Percentiles rank a stretch among this genome's conserved stretches.
These are phyloP conservation scores for Aspergillus hancockii DNA, from an alignment of 495 filamentous ascomycete species.

Conservation along the genomic window DNA sequence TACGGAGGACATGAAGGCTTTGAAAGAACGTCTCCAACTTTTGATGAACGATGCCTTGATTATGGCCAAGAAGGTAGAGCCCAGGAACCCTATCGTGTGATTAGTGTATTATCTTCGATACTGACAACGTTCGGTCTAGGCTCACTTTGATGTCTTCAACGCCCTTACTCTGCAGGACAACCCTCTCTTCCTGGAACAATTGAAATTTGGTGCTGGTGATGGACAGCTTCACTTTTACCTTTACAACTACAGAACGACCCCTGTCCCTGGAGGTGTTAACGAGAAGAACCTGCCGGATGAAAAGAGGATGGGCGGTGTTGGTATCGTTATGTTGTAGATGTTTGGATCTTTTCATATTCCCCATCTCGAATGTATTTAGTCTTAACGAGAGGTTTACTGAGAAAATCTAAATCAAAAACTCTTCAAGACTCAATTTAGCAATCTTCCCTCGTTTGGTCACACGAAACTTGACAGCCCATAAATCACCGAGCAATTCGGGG, in stretches of 20 bases:
- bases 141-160: slow-evolving; percentile 94
- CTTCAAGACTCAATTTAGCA: slow-evolving; percentile 8
- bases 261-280: slow-evolving; percentile 81
- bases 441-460: slow-evolving; percentile 1
- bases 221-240: slow-evolving; percentile 94
- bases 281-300: slow-evolving; percentile 71
- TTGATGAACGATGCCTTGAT: slow-evolving; percentile 86
- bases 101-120: not conserved
- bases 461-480: not conserved
- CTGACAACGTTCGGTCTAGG: slow-evolving; percentile 33
- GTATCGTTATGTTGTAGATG: slow-evolving; percentile 76
- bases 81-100: not conserved
- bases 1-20: slow-evolving; percentile 50
- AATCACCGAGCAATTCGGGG: slow-evolving; percentile 43
- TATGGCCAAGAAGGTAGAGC: slow-evolving; percentile 70
- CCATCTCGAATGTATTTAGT: slow-evolving; percentile 6
- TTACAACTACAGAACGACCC: slow-evolving; percentile 89
- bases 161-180: slow-evolving; percentile 92
- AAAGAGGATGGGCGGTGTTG: slow-evolving; percentile 78
- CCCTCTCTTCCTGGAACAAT: slow-evolving; percentile 83
- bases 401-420: slow-evolving; percentile 2
- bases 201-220: slow-evolving; percentile 92
- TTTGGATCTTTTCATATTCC: not conserved
- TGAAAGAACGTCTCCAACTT: slow-evolving; percentile 71
- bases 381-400: not conserved